A percentile compares a stretch with the other conserved stretches of the same genome.
phyloP scores from a whole-genome alignment of 2,329 filamentous ascomycete genomes.

The Fusarium marasasianum region DNA sequence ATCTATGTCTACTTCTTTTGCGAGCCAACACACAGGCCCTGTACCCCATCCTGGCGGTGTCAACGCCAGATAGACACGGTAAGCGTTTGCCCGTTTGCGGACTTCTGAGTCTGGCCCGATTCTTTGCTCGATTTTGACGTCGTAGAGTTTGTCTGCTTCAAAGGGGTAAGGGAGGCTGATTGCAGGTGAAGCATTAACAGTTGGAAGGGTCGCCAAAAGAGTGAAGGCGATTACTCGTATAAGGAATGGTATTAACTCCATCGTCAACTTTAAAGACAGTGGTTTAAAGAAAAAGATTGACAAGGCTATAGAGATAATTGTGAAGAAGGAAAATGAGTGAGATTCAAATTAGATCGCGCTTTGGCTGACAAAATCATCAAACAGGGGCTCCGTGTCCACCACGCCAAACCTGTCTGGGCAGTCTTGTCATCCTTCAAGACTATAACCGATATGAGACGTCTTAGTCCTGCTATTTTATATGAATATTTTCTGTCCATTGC shows the following conservation, averaged over 20 bases:
- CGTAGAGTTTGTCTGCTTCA: constrained; percentile 20
- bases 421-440: neutral
- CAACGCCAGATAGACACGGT: constrained; percentile 37
- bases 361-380: constrained; percentile 18
- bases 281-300: neutral
- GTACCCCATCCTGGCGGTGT: constrained; percentile 36
- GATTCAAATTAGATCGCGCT: neutral
- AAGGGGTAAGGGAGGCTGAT: constrained; percentile 35
- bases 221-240: constrained; percentile 13
- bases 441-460: neutral
- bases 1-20: constrained; percentile 13
- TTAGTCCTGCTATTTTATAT: neutral
- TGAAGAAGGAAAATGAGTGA: neutral
- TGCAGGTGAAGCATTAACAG: constrained; percentile 10
- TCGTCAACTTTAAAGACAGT: constrained; percentile 1
- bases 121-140: constrained; percentile 26
- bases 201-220: constrained; percentile 21
- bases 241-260: constrained; percentile 23
- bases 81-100: constrained; percentile 19
- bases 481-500: neutral
- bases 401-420: constrained; percentile 12
- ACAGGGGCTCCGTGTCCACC: constrained; percentile 9
- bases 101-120: constrained; percentile 20
- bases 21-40: constrained; percentile 36
- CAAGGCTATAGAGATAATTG: neutral